A percentile compares a stretch with the other conserved stretches of the same genome.
Evolutionary conservation across 2,329 filamentous ascomycete genomes (phyloP).

Genomic region (Chrysosporium keratinophilum): DNA sequence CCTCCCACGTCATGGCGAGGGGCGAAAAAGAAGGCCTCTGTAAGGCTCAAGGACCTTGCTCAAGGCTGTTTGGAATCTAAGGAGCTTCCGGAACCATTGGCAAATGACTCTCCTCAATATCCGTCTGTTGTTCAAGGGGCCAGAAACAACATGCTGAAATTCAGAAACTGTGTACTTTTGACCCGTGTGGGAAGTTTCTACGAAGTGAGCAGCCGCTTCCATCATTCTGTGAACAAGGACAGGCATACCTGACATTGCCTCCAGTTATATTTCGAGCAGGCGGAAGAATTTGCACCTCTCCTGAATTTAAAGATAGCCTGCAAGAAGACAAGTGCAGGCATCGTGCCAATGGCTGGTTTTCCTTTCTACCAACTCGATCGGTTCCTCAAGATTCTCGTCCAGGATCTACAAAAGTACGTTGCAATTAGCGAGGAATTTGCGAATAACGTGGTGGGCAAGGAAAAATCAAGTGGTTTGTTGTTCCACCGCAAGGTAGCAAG

Average conservation of each 20-base stretch:
- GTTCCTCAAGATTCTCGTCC: constrained; percentile 83
- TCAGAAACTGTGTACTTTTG: constrained; percentile 78
- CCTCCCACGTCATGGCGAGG: constrained; percentile 18
- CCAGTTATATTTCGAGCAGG: constrained; percentile 84
- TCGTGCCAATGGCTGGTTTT: constrained; percentile 88
- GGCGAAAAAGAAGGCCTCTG: constrained; percentile 30
- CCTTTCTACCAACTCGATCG: constrained; percentile 86
- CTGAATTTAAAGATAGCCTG: constrained; percentile 77
- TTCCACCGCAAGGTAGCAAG: constrained; percentile 78
- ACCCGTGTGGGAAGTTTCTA: constrained; percentile 95
- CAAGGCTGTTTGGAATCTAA: constrained; percentile 45
- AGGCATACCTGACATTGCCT: background rate
- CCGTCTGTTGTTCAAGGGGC: constrained; percentile 85
- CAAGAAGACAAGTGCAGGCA: constrained; percentile 67
- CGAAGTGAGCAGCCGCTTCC: constrained; percentile 44
- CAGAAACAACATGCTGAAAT: constrained; percentile 78
- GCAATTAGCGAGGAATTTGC: constrained; percentile 90
- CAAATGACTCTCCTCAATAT: constrained; percentile 51
- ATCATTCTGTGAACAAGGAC: background rate
- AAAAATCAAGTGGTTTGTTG: constrained; percentile 66
- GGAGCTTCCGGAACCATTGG: constrained; percentile 33
- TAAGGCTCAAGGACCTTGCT: constrained; percentile 42
- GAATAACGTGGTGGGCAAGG: constrained; percentile 57
- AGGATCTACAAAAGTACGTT: constrained; percentile 82
- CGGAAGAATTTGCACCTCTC: constrained; percentile 74